phyloP scores from a whole-genome alignment of 2,329 filamentous ascomycete species.

The Paraphaeosphaeria minitans region DNA sequence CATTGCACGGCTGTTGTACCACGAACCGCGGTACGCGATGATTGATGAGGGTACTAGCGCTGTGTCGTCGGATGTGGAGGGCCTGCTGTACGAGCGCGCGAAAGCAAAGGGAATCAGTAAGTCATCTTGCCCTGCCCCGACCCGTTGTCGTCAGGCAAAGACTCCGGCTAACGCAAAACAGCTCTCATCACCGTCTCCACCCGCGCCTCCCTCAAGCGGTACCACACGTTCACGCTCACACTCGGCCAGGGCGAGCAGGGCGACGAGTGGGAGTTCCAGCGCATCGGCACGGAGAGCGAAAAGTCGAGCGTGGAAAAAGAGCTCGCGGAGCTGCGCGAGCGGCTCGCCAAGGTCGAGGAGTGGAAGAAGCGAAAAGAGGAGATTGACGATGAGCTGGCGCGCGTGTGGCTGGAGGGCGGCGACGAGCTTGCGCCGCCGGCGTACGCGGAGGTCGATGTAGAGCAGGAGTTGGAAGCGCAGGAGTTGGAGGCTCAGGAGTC shows the following conservation, averaged over 20 bases:
- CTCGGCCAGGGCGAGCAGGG: conserved; percentile 80
- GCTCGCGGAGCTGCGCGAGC: conserved; percentile 79
- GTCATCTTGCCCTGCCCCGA: conserved; percentile 43
- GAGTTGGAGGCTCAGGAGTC: background rate
- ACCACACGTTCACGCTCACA: conserved; percentile 89
- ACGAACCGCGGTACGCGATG: conserved; percentile 92
- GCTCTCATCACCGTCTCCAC: conserved; percentile 95
- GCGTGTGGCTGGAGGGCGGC: conserved; percentile 62
- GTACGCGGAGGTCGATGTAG: conserved; percentile 32
- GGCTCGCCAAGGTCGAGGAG: conserved; percentile 78
- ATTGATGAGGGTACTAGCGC: conserved; percentile 96
- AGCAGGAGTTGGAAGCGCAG: background rate
- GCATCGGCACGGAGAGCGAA: conserved; percentile 91
- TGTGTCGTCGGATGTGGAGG: conserved; percentile 92
- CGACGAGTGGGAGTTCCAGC: conserved; percentile 90
- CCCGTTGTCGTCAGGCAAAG: background rate
- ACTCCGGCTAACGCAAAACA: conserved; percentile 43
- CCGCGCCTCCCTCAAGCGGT: conserved; percentile 90
- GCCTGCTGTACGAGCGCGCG: conserved; percentile 86
- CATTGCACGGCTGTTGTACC: conserved; percentile 88
- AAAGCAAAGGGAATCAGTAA: conserved; percentile 93
- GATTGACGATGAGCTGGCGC: conserved; percentile 80
- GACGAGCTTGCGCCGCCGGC: conserved; percentile 46
- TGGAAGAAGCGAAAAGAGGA: conserved; percentile 80
- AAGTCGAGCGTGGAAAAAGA: conserved; percentile 94